Evolutionary conservation across 805 yeast species (phyloP).

Genomic region (Pichia deserticola): DNA sequence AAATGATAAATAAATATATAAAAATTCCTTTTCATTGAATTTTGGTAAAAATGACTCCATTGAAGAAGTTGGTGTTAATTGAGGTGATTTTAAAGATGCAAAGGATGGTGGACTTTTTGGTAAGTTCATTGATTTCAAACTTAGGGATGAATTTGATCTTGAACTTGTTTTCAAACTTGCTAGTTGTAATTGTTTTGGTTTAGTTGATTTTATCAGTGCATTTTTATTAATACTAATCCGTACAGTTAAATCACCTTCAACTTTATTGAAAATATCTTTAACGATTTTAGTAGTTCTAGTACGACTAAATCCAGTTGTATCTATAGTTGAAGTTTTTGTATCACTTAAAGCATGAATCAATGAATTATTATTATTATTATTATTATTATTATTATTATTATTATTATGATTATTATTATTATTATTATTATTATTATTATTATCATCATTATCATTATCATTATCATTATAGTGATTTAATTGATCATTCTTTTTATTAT

Average conservation of each 20-base stretch:
- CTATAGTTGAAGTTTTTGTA: not conserved
- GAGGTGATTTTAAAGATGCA: not conserved
- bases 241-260: conserved; percentile 9
- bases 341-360: conserved; percentile 5
- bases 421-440: not conserved
- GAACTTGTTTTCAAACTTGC: not conserved
- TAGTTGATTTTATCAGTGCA: conserved; percentile 8
- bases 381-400: no score
- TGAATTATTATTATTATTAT: not conserved
- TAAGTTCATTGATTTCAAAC: not conserved
- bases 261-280: conserved; percentile 13
- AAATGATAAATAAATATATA: conserved; percentile 8
- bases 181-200: conserved; percentile 8
- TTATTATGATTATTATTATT: not conserved
- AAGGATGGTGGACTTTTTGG: no score
- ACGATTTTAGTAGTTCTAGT: conserved; percentile 1
- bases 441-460: not conserved
- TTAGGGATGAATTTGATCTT: not conserved
- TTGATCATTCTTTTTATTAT: not conserved
- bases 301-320: not conserved
- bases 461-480: not conserved
- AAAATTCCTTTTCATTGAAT: conserved; percentile 1
- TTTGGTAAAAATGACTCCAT: not conserved
- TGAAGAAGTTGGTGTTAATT: conserved; percentile 1
- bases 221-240: conserved; percentile 4